A percentile compares a stretch with the other conserved stretches of the same genome.
phyloP scores from a whole-genome alignment of 2,329 filamentous ascomycete genomes.

The Microascus cirrosus region DNA sequence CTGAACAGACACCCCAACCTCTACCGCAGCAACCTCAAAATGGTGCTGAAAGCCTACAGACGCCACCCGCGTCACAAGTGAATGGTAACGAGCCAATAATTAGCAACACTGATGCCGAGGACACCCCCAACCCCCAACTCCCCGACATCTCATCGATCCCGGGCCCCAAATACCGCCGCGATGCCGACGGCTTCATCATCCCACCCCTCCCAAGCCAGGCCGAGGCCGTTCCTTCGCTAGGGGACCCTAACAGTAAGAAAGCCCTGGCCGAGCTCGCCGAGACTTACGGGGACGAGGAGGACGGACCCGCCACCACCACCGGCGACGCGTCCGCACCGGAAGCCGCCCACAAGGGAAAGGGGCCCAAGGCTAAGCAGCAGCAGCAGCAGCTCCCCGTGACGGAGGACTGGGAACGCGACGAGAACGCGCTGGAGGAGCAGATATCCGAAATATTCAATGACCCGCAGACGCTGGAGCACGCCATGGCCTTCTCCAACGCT shows the following conservation, averaged over 20 bases:
- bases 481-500: slow-evolving; percentile 45
- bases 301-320: background rate
- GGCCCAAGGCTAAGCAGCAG: slow-evolving; percentile 16
- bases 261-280: slow-evolving; percentile 28
- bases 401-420: slow-evolving; percentile 51
- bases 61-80: background rate
- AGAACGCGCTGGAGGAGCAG: slow-evolving; percentile 56
- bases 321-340: background rate
- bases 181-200: slow-evolving; percentile 60
- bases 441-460: slow-evolving; percentile 61
- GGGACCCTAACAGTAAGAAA: slow-evolving; percentile 11
- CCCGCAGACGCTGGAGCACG: slow-evolving; percentile 43
- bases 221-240: slow-evolving; percentile 8
- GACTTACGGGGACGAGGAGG: slow-evolving; percentile 29
- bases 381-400: slow-evolving; percentile 40
- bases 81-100: background rate
- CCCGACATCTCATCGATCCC: background rate
- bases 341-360: slow-evolving; percentile 7
- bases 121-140: background rate
- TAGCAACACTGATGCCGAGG: background rate
- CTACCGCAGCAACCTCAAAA: background rate
- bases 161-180: slow-evolving; percentile 29
- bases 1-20: background rate
- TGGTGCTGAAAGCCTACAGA: background rate
- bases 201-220: slow-evolving; percentile 30